Conservation (phyloP, 2,329 filamentous ascomycete species). For the Aspergillus aculeatinus region DNA sequence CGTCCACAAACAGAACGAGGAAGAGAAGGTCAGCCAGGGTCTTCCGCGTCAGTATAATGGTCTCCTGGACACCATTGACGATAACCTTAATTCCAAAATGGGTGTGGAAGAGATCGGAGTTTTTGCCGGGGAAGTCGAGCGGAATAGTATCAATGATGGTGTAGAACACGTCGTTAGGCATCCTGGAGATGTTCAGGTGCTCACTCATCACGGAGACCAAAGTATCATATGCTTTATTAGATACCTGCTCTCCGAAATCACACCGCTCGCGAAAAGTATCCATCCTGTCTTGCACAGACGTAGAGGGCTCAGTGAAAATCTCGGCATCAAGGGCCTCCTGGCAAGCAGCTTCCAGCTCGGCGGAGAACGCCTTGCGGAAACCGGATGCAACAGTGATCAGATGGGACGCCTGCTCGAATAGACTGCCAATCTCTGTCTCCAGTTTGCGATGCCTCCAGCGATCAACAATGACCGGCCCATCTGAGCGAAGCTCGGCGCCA, state of each 20-base stretch:
- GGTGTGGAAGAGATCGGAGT: conserved; percentile 53
- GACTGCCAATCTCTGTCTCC: conserved; percentile 50
- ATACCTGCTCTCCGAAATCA: conserved; percentile 74
- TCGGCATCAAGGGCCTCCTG: conserved; percentile 68
- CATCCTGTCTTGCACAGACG: conserved; percentile 71
- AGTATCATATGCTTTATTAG: conserved; percentile 74
- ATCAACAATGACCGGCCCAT: conserved; percentile 40
- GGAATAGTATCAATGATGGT: conserved; percentile 52
- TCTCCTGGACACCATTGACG: conserved; percentile 76
- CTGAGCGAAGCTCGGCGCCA: conserved; percentile 36
- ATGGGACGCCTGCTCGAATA: conserved; percentile 56
- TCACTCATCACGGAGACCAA: conserved; percentile 69
- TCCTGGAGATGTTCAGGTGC: conserved; percentile 53
- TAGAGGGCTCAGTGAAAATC: conserved; percentile 70
- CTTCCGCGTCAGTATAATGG: conserved; percentile 68
- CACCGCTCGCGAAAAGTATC: conserved; percentile 75
- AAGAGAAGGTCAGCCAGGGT: conserved; percentile 80
- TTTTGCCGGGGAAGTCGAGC: conserved; percentile 40
- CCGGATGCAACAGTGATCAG: conserved; percentile 68
- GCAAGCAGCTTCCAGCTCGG: conserved; percentile 67
- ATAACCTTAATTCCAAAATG: conserved; percentile 74
- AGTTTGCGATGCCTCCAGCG: conserved; percentile 48
- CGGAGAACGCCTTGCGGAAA: conserved; percentile 69
- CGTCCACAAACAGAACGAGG: conserved; percentile 81
- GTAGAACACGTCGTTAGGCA: conserved; percentile 54